These are phyloP conservation scores for Aspergillus fructus DNA, from an alignment of 2,329 filamentous ascomycete genomes.

Conservation along the genomic window DNA sequence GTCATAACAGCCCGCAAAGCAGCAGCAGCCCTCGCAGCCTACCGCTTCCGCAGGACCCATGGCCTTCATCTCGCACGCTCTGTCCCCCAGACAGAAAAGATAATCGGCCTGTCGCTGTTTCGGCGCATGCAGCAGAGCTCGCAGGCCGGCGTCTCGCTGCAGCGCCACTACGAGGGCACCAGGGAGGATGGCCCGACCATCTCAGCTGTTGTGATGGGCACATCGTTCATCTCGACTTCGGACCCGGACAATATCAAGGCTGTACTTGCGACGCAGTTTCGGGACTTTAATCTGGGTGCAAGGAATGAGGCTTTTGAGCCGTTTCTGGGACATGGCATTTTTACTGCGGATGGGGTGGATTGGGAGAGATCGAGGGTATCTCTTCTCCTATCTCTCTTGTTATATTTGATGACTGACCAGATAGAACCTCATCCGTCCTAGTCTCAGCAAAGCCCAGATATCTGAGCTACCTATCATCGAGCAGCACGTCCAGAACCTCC, in stretches of 20 bases:
- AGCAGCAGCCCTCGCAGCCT: neutral
- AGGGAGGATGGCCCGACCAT: neutral
- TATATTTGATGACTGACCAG: too few species aligned
- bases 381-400: too few species aligned
- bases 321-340: slow-evolving; percentile 47
- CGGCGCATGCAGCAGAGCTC: neutral
- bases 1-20: neutral
- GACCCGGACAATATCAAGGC: slow-evolving; percentile 72
- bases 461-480: slow-evolving; percentile 81
- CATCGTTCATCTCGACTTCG: slow-evolving; percentile 28
- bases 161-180: neutral
- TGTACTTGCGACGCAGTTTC: slow-evolving; percentile 78
- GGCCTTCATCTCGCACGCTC: neutral
- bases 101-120: neutral
- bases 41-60: neutral
- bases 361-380: slow-evolving; percentile 74
- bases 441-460: slow-evolving; percentile 82
- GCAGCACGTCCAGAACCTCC: slow-evolving; percentile 66
- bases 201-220: slow-evolving; percentile 17
- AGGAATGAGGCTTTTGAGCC: slow-evolving; percentile 59
- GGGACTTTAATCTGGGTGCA: slow-evolving; percentile 77
- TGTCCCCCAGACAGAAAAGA: neutral
- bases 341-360: slow-evolving; percentile 68
- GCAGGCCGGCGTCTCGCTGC: neutral
- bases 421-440: slow-evolving; percentile 66